Evolutionary conservation across 2,329 filamentous ascomycete species (phyloP), one percentile per base, ranked within the genome.

Genomic region (Cordyceps farinosa): DNA sequence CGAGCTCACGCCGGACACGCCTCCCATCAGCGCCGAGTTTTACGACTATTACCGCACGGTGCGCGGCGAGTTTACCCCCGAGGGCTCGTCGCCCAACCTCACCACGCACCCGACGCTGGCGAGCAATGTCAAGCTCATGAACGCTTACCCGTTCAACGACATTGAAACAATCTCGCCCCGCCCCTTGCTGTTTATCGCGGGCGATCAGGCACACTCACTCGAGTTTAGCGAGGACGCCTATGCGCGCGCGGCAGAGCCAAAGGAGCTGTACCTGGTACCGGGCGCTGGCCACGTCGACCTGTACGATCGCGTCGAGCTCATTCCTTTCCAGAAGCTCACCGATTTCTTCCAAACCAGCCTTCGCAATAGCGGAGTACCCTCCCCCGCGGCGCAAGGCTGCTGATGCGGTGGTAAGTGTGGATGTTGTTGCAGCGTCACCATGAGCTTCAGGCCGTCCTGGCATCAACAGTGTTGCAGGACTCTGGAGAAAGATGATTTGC

Each of bases 251-350:
- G 70, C n/a, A 17, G 72, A 77, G 63, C 75, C 75, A 8, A 77
- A 76, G 67, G 74, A 77, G 65, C 42, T 77, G 53, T 8, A 72
- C 7, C 74, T 71, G 72, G 62, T 77, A 0, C 53, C 70, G 0
- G 68, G 71, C 2, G 71, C 73, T 9, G 72, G 73, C 2, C 74
- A 77, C 53, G 73, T 73, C 2, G 75, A 76, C 47, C 67, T 77
- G 4, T 77, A 77, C 42, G 75, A 77, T 64, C 73, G 73, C 2
- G 68, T 71, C 1, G 72, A 71, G 3, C 69, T 76, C 17, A 76
- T 76, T 29, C 74, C 73, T 6, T 76, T 75, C 27, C 65, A 60
- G 8, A 72, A 65, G 60, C 68, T 75, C 32, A 69, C 69, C 0
- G 52, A 66, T 5, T 75, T 71, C 34, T 71, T 71, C 66, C 59